Evolutionary conservation across 2,329 filamentous ascomycete species (phyloP), one percentile per base, ranked within the genome.

Genomic region (Setomelanomma holmii): DNA sequence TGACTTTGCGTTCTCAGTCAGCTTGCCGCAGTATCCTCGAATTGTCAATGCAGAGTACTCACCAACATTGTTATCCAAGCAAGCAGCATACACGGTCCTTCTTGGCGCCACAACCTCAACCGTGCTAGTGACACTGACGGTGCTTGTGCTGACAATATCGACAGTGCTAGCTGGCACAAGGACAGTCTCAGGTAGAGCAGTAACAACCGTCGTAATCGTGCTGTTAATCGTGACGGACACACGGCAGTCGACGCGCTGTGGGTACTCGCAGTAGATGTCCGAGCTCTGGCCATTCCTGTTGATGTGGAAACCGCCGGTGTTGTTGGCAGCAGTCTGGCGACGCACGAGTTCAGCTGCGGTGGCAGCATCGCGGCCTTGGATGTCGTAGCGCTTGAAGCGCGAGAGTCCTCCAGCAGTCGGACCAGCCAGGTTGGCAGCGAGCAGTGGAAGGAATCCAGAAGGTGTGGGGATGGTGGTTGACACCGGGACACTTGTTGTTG

Each of bases 51-150:
- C 40, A 22, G n/a, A 19, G 38, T 24, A 61, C 59, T 44, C 53
- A 68, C 67, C 63, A 49, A 70, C 51, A 34, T 70, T 70, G 42
- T 68, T 64, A 5, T 16, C 19, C 17, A 40, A 43, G 40, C 67
- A 70, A 23, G 64, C 66, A 11, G 58, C 60, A 24, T 63, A 69
- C 5, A 56, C 43, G 4, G 63, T 67, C 4, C 51, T 40, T 23
- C 42, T 51, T 2, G 64, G 55, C n/a, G 40, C 24, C 8, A 59
- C 44, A 21, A 47, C 44, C 2, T 50, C 55, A 8, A 63, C 30
- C 2, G 61, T 64, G 16, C 47, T 51, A 4, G 63, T 62, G 10
- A 63, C 39, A 1, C 57, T 62, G 19, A 30, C 58, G 5, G 61
- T 67, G n/a, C 49, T 43, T n/a, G 56, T 24, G 14, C 55, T 55